These are phyloP conservation scores for Ocimum tenuiflorum DNA, from an alignment of 257 asterid species.

Conservation along the genomic window DNA sequence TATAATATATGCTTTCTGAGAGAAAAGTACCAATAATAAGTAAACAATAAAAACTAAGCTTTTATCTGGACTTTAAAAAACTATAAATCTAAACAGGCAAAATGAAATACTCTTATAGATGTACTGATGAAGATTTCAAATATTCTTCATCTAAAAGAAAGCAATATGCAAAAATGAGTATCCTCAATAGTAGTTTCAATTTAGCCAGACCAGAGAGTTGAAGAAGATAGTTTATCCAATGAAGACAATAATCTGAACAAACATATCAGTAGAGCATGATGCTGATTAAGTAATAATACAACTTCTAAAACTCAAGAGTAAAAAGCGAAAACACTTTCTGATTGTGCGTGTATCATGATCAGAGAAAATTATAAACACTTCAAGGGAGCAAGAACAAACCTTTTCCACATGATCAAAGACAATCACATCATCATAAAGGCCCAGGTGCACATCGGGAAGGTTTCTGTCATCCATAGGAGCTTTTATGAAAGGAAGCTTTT, in stretches of 20 bases:
- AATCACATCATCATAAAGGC: slow-evolving; percentile 86
- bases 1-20: slow-evolving; percentile 81
- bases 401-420: slow-evolving; percentile 98
- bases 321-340: neutral
- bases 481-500: slow-evolving; percentile 71
- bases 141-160: too few species aligned
- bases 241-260: slow-evolving; percentile 8
- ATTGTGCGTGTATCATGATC: neutral
- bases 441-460: slow-evolving; percentile 93
- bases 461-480: slow-evolving; percentile 88
- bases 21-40: slow-evolving; percentile 16
- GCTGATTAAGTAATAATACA: too few species aligned
- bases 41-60: slow-evolving; percentile 5
- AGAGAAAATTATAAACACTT: neutral
- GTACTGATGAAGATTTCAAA: too few species aligned
- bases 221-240: neutral
- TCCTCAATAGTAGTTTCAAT: neutral
- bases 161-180: neutral
- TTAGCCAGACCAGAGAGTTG: slow-evolving; percentile 4
- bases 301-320: slow-evolving; percentile 5
- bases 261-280: slow-evolving; percentile 3
- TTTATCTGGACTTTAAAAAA: neutral
- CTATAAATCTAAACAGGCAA: neutral
- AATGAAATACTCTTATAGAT: neutral
- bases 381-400: slow-evolving; percentile 40